These are phyloP conservation scores for Russula sp. DNA, from an alignment of 768 basidiomycete genomes.

Conservation along the genomic window DNA sequence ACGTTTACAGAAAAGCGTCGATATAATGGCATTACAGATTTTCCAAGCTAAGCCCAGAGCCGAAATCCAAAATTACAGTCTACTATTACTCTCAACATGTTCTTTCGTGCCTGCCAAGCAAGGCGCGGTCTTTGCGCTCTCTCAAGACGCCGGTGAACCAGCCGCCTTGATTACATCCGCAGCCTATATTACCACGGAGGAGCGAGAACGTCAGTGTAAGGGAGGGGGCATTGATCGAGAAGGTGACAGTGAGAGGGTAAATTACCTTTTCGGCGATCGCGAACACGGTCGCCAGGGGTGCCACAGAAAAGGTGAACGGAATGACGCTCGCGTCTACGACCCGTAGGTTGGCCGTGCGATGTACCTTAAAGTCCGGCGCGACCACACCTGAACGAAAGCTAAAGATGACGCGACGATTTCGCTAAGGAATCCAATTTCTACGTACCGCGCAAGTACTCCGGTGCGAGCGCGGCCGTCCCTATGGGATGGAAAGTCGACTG, in stretches of 20 bases:
- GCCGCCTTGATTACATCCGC: constrained; percentile 15
- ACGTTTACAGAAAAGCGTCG: no score
- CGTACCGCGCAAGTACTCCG: constrained; percentile 29
- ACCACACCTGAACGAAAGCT: constrained; percentile 31
- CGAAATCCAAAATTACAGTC: not conserved
- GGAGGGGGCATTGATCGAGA: no score
- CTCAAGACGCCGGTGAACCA: not conserved
- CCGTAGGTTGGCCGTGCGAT: constrained; percentile 38
- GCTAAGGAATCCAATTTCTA: not conserved
- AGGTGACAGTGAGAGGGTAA: not conserved
- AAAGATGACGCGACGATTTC: not conserved
- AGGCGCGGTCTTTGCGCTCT: not conserved
- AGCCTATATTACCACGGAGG: constrained; percentile 2
- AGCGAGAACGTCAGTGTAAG: not conserved
- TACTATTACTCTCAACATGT: not conserved
- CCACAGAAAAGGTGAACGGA: constrained; percentile 18
- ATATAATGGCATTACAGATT: no score
- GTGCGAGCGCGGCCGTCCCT: constrained; percentile 37
- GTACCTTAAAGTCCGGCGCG: constrained; percentile 35
- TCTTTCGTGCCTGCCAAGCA: not conserved
- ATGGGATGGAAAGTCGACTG: constrained; percentile 21
- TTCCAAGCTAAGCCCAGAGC: no score
- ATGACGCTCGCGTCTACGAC: constrained; percentile 25
- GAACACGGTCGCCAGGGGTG: constrained; percentile 18
- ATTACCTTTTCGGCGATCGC: constrained; percentile 20